A percentile compares a stretch with the other conserved stretches of the same genome.
These are phyloP conservation scores for Aspergillus sergii DNA, from an alignment of 2,329 filamentous ascomycete species.

Conservation along the genomic window DNA sequence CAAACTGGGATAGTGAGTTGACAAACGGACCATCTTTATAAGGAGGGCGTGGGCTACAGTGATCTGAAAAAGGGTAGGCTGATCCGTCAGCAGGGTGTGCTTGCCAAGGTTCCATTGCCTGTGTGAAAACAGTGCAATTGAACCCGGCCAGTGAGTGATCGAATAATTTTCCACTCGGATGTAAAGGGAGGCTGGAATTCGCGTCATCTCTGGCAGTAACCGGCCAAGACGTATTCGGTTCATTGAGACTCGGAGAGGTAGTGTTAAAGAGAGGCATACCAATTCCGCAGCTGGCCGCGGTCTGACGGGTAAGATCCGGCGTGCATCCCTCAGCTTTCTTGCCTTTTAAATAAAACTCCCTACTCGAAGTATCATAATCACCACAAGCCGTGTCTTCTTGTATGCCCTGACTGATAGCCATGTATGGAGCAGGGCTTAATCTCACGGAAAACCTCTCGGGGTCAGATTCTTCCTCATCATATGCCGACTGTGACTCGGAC, in stretches of 20 bases:
- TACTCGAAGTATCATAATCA: not conserved
- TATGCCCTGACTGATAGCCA: not conserved
- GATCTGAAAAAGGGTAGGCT: not conserved
- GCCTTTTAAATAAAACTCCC: not conserved
- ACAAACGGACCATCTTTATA: slow-evolving; percentile 29
- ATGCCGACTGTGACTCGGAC: slow-evolving; percentile 6
- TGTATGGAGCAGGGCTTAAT: slow-evolving; percentile 3
- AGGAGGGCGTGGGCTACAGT: slow-evolving; percentile 1
- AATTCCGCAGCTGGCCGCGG: not conserved
- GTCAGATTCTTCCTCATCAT: slow-evolving; percentile 11
- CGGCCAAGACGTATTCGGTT: not conserved
- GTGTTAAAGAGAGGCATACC: not conserved
- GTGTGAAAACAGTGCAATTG: not conserved
- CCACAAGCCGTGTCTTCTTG: not conserved
- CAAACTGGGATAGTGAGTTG: not conserved
- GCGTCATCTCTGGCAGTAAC: not conserved
- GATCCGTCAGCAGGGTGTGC: not conserved
- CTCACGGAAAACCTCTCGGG: slow-evolving; percentile 6
- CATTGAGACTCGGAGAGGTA: not conserved
- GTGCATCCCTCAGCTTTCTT: not conserved
- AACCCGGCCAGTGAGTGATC: slow-evolving; percentile 12
- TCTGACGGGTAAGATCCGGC: not conserved
- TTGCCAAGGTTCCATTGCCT: not conserved
- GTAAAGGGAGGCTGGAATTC: slow-evolving; percentile 3
- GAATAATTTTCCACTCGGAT: slow-evolving; percentile 8